Base-by-base conservation (phyloP, 495 filamentous ascomycete species). In the Neurospora sp. region DNA sequence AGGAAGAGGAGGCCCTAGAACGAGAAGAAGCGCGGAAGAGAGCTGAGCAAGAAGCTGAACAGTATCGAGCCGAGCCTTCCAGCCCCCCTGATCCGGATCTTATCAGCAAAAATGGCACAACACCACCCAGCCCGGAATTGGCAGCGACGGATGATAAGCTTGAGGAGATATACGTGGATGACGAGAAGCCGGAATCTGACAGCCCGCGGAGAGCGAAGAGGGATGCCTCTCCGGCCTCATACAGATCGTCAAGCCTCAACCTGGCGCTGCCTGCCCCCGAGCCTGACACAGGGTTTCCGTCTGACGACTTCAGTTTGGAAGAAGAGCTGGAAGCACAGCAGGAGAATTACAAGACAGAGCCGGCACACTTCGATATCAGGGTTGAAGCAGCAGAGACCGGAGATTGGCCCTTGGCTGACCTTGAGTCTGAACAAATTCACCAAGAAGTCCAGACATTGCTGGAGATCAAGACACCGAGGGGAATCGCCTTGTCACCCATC, bases 1-100 rank as follows among this genome's bases (percentile, higher is more conserved):
- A 81, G 70, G 79, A 81, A 69, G 80, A 81, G 31, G 80, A 81
- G 71, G 78, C 79, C 6, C 71, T 73, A 69, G 75, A 74, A 75
- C 66, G 80, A n/a, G 76, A 72, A 2, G 80, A 81, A 39, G 77
- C 77, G 23, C 79, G 75, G 39, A 39, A 75, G 23, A 74, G 74
- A 40, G 80, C 80, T 6, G 74, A 71, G 16, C 76, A 79, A 71
- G 80, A 81, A 71, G 79, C 79, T 0, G 79, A 79, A 54, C 69
- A 75, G 37, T 81, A 81, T 62, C 76, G 80, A 2, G 74, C 75
- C 35, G 80, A 81, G 44, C 80, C 80, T 0, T 48, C 77, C 5
- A 74, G 77, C 14, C 73, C 74, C 6, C 73, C 74, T 5, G 69
- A 37, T 18, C 18, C 69, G 31, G 46, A 54, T 46, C 16, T 46